These are phyloP conservation scores for Daldinia vernicosa DNA, from an alignment of 495 filamentous ascomycete genomes.

Conservation along the genomic window DNA sequence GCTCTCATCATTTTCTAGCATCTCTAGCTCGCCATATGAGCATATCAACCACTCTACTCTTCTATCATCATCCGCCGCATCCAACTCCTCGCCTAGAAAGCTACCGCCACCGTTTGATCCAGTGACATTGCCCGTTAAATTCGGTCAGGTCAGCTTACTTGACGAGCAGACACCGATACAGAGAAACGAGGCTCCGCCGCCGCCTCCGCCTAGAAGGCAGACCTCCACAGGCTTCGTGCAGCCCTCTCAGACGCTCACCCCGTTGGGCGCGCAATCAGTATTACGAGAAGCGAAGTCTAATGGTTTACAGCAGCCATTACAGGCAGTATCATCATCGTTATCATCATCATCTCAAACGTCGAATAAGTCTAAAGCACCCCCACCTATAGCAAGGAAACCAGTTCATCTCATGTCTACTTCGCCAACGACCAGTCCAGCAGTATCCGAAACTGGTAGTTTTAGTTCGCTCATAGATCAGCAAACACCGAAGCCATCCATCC, in stretches of 20 bases:
- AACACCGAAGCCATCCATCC: slow-evolving; percentile 34
- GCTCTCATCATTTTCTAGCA: slow-evolving; percentile 54
- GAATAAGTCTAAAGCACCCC: slow-evolving; percentile 54
- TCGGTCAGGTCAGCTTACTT: slow-evolving; percentile 48
- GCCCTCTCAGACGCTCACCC: slow-evolving; percentile 27
- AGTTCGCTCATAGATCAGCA: slow-evolving; percentile 20
- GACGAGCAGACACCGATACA: slow-evolving; percentile 46
- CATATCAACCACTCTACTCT: slow-evolving; percentile 57
- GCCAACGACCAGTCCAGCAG: slow-evolving; percentile 44
- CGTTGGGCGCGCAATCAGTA: slow-evolving; percentile 10
- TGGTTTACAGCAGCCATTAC: slow-evolving; percentile 22
- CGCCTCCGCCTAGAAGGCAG: slow-evolving; percentile 59
- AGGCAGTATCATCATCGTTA: slow-evolving; percentile 41
- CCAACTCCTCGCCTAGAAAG: slow-evolving; percentile 55
- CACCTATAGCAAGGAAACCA: slow-evolving; percentile 65
- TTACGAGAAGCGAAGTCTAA: slow-evolving; percentile 12
- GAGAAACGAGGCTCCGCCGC: slow-evolving; percentile 52
- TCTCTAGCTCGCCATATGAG: slow-evolving; percentile 58
- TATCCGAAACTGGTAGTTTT: slow-evolving; percentile 20
- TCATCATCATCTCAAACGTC: slow-evolving; percentile 46
- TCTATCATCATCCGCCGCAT: slow-evolving; percentile 52
- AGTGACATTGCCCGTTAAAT: slow-evolving; percentile 52
- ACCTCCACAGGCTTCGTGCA: slow-evolving; percentile 38
- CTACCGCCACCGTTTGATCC: slow-evolving; percentile 64
- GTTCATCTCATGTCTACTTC: slow-evolving; percentile 57